These are phyloP conservation scores for Phytopythium helicoides DNA, from an alignment of 352 stramenopile species.

Conservation along the genomic window DNA sequence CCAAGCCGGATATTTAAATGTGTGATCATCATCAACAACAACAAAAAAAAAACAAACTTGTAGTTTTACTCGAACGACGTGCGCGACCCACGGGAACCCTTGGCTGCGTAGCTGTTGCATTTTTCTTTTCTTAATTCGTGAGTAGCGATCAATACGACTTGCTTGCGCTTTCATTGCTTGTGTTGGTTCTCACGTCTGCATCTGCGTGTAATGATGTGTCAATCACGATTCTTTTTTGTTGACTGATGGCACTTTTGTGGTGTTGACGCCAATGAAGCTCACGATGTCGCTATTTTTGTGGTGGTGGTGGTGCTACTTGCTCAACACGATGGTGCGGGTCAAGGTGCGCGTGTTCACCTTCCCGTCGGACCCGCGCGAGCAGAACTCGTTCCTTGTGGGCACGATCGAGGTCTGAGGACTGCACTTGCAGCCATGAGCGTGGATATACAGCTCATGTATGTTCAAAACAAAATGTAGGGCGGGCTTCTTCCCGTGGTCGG, in stretches of 20 bases:
- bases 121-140: neutral
- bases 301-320: neutral
- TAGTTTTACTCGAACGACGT: constrained; percentile 9
- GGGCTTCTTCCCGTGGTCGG: constrained; percentile 61
- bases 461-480: constrained; percentile 22
- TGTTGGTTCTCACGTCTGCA: neutral
- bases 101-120: constrained; percentile 3
- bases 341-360: constrained; percentile 83
- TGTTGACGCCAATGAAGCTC: too few relatives aligned
- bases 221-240: neutral
- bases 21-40: constrained; percentile 1
- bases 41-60: constrained; percentile 3
- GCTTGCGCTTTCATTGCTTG: constrained; percentile 2
- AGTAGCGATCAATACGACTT: constrained; percentile 4
- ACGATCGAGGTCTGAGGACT: constrained; percentile 46
- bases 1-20: constrained; percentile 4
- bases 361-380: constrained; percentile 51
- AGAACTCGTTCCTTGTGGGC: constrained; percentile 80
- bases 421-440: neutral
- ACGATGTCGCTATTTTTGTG: neutral
- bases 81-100: constrained; percentile 4
- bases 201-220: neutral
- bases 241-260: too few relatives aligned
- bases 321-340: constrained; percentile 33
- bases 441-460: neutral